Evolutionary conservation across 495 filamentous ascomycete species (phyloP), one percentile per base, ranked within the genome.

Genomic region (Aspergillus olivimuriae): DNA sequence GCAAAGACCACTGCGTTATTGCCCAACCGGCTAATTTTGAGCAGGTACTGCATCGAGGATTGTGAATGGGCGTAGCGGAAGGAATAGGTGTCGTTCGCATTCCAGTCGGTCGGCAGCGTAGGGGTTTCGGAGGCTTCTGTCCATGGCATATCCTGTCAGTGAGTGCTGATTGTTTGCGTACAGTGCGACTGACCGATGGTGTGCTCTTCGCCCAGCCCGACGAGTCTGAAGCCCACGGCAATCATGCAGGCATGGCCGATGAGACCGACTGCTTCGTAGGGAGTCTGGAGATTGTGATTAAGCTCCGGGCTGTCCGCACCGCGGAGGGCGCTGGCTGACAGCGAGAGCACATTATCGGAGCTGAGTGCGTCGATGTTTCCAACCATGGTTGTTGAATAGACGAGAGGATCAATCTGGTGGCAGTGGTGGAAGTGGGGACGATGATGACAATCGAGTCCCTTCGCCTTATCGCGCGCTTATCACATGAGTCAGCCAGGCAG

Each of bases 51-150:
- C 72, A 92, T 86, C 11, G 89, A 79, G 1, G 89, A 94, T 60
- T 96, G 87, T n/a, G 77, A 65, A 55, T 95, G 94, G 2, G 82
- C 77, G 68, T 97, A 98, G 41, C 91, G 80, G 63, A 98, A 94
- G 37, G 83, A 75, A 62, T 83, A 84, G 30, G 74, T 65, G 9
- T 75, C 77, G 47, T 74, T 75, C 26, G 75, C 65, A 61, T 94
- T 94, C 89, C 89, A 95, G 70, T 81, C 72, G 14, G 72, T 16
- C 3, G 86, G 85, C 7, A 98, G 76, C n/a, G 81, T 72, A 35
- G 63, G 50, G 36, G 61, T 52, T 30, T 78, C 70, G 4, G 65
- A 57, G 34, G 63, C 54, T 56, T 77, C 78, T 82, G 47, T 2
- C 24, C 15, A 19, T 19, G n/a, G 2, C 17, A n/a, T 20, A 17